Evolutionary conservation across 1,284 basidiomycete genomes (phyloP).

Genomic region (Meripilus lineatus): DNA sequence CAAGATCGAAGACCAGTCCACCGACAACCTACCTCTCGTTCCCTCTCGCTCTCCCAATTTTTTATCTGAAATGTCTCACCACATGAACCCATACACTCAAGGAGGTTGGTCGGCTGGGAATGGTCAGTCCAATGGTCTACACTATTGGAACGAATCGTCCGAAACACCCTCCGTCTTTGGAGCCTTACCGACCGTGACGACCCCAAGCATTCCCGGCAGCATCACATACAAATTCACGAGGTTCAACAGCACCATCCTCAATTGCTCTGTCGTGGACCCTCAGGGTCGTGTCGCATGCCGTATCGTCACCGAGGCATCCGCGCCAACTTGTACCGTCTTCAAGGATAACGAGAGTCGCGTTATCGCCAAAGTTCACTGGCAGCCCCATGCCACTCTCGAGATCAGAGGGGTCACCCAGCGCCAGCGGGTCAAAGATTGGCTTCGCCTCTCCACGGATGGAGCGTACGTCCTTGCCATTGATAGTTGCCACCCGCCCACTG

Average conservation of each 20-base stretch:
- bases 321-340: conserved; percentile 49
- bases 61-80: conserved; percentile 9
- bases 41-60: too few species aligned
- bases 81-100: conserved; percentile 27
- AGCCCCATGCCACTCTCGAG: conserved; percentile 47
- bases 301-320: conserved; percentile 39
- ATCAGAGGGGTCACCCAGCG: conserved; percentile 45
- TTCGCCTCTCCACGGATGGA: conserved; percentile 45
- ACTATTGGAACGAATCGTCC: conserved; percentile 7
- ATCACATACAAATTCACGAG: conserved; percentile 46
- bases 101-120: conserved; percentile 21
- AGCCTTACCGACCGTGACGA: conserved; percentile 49
- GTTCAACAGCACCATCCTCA: conserved; percentile 46
- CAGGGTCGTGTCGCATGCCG: conserved; percentile 29
- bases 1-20: too few species aligned
- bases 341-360: conserved; percentile 44
- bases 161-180: conserved; percentile 59
- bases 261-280: conserved; percentile 48
- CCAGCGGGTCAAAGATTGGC: conserved; percentile 49
- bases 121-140: conserved; percentile 3
- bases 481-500: background rate
- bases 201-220: conserved; percentile 22
- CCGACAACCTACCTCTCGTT: too few species aligned
- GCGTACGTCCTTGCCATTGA: conserved; percentile 33
- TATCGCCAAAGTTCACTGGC: conserved; percentile 58